Conservation (phyloP, 2,329 filamentous ascomycete species). For the Dactylellina leptospora region DNA sequence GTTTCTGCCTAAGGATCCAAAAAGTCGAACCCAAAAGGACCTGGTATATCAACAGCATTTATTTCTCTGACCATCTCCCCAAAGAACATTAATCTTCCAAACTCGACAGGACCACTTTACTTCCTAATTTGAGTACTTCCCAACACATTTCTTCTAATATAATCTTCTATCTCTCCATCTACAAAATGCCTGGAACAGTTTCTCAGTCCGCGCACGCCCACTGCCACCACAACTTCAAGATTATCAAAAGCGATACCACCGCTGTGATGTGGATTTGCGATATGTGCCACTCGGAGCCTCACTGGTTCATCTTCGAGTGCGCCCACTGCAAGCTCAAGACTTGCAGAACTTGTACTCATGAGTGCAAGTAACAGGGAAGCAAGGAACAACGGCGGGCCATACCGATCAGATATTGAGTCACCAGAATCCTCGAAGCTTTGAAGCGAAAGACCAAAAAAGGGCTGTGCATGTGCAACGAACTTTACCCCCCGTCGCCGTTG, state of each 20-base stretch:
- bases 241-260: conserved; percentile 74
- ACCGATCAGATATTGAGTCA: conserved; percentile 44
- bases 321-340: conserved; percentile 73
- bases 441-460: conserved; percentile 4
- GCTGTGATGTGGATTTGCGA: conserved; percentile 73
- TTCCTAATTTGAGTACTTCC: conserved; percentile 33
- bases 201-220: conserved; percentile 64
- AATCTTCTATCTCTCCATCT: background rate
- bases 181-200: conserved; percentile 51
- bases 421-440: conserved; percentile 36
- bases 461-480: conserved; percentile 42
- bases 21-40: background rate
- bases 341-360: conserved; percentile 69
- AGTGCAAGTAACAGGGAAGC: conserved; percentile 58
- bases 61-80: background rate
- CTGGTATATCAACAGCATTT: conserved; percentile 10
- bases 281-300: conserved; percentile 71
- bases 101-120: conserved; percentile 15
- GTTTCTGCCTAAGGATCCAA: conserved; percentile 32
- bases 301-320: conserved; percentile 76
- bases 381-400: conserved; percentile 12
- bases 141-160: conserved; percentile 28
- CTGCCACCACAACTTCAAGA: conserved; percentile 71
- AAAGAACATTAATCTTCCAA: conserved; percentile 28
- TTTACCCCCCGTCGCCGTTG: conserved; percentile 1